Evolutionary conservation across 805 yeast species (phyloP).

Genomic region (Cyberlindnera nakhonratchasimensis): DNA sequence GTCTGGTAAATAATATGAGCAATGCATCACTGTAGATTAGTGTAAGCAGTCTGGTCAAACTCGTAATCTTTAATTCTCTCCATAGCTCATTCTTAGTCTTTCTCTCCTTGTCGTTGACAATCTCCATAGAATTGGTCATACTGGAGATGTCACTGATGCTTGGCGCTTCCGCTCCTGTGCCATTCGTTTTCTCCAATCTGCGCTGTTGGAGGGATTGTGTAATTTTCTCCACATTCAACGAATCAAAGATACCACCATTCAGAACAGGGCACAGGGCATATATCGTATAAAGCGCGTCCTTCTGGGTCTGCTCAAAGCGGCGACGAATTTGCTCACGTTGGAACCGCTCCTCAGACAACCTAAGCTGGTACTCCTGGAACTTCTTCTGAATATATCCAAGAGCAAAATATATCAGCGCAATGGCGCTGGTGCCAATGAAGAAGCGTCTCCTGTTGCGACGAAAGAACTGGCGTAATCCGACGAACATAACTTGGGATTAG

Average conservation of each 20-base stretch:
- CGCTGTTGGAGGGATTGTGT: constrained; percentile 66
- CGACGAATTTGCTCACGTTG: constrained; percentile 70
- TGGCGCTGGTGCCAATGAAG: constrained; percentile 32
- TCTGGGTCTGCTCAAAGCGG: constrained; percentile 87
- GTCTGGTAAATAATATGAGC: constrained; percentile 70
- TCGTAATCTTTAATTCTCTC: constrained; percentile 73
- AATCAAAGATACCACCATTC: constrained; percentile 56
- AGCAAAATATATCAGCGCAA: constrained; percentile 43
- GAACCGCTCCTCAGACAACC: constrained; percentile 52
- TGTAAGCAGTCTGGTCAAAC: constrained; percentile 70
- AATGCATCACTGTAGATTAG: constrained; percentile 65
- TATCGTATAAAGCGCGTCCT: constrained; percentile 82
- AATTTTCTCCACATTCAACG: constrained; percentile 67
- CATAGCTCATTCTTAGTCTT: constrained; percentile 69
- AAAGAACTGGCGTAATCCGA: constrained; percentile 30
- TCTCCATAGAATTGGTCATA: constrained; percentile 1
- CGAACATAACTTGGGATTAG: constrained; percentile 24
- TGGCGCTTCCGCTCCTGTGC: constrained; percentile 11
- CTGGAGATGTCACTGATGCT: constrained; percentile 14
- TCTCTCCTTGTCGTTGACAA: constrained; percentile 1
- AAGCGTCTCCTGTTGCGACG: constrained; percentile 44
- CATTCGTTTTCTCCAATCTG: constrained; percentile 35
- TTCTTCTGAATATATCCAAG: constrained; percentile 42
- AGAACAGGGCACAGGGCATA: constrained; percentile 79
- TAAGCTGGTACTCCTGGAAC: constrained; percentile 47